Conservation (phyloP, 2,329 filamentous ascomycete genomes). For the Aspergillus oerlinghausenensis region DNA sequence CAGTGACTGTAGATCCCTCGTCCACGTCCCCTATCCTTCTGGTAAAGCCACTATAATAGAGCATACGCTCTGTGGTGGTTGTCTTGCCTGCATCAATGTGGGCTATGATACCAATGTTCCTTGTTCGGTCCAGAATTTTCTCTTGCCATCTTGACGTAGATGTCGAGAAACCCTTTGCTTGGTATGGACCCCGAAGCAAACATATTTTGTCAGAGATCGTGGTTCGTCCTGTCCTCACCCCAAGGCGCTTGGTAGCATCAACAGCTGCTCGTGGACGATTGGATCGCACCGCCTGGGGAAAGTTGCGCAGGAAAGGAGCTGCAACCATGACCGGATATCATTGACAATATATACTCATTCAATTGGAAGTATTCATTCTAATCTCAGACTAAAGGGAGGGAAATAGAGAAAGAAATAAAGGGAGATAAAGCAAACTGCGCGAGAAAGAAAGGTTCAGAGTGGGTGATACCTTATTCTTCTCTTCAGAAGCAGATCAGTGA, state of each 20-base stretch:
- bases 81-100: conserved; percentile 99
- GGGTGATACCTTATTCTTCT: neutral
- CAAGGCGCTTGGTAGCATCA: conserved; percentile 4
- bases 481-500: conserved; percentile 6
- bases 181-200: neutral
- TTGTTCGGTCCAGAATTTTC: conserved; percentile 56
- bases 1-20: conserved; percentile 92
- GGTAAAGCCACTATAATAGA: conserved; percentile 91
- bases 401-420: neutral
- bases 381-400: neutral
- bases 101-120: conserved; percentile 97
- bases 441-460: conserved; percentile 8
- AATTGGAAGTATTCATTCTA: neutral
- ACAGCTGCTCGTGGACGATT: conserved; percentile 4
- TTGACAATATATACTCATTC: neutral
- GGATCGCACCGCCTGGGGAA: conserved; percentile 19
- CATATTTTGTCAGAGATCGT: neutral
- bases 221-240: neutral
- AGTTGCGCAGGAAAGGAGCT: conserved; percentile 27
- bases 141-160: conserved; percentile 17
- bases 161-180: conserved; percentile 26
- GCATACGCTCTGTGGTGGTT: conserved; percentile 97
- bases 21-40: conserved; percentile 90
- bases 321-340: conserved; percentile 23
- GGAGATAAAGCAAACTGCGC: neutral